Percentiles rank a stretch among this genome's conserved stretches.
These are phyloP conservation scores for Cercophora scortea DNA, from an alignment of 495 filamentous ascomycete species.

Conservation along the genomic window DNA sequence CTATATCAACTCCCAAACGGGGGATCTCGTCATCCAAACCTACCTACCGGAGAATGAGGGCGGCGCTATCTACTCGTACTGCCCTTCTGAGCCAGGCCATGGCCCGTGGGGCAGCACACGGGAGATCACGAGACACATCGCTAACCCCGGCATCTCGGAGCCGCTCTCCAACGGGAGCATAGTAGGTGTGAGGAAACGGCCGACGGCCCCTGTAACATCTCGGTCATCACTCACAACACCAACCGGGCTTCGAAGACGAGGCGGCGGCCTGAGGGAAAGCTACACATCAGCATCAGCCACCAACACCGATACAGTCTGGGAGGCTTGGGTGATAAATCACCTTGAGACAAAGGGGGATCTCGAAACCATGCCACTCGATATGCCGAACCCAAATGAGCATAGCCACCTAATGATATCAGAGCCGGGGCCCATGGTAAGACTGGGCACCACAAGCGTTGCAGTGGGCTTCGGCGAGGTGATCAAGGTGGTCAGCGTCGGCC, in stretches of 20 bases:
- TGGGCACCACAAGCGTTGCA: constrained; percentile 52
- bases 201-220: constrained; percentile 2
- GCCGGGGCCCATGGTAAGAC: constrained; percentile 49
- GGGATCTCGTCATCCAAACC: constrained; percentile 47
- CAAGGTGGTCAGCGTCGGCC: constrained; percentile 55
- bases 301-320: constrained; percentile 38
- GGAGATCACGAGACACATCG: constrained; percentile 27
- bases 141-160: constrained; percentile 44
- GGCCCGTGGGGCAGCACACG: constrained; percentile 35
- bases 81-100: constrained; percentile 15
- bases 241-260: constrained; percentile 17
- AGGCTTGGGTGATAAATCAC: constrained; percentile 56
- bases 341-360: constrained; percentile 25
- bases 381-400: constrained; percentile 15
- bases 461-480: constrained; percentile 60
- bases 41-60: constrained; percentile 41
- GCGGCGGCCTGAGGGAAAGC: background rate
- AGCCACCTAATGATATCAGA: constrained; percentile 48
- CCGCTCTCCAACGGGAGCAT: constrained; percentile 39
- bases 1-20: constrained; percentile 45
- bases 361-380: constrained; percentile 31
- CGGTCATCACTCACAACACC: constrained; percentile 1
- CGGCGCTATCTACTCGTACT: constrained; percentile 33
- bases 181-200: constrained; percentile 33
- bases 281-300: background rate